These are phyloP conservation scores for Quercus parvula DNA, from an alignment of 306 rosid genomes.

Conservation along the genomic window DNA sequence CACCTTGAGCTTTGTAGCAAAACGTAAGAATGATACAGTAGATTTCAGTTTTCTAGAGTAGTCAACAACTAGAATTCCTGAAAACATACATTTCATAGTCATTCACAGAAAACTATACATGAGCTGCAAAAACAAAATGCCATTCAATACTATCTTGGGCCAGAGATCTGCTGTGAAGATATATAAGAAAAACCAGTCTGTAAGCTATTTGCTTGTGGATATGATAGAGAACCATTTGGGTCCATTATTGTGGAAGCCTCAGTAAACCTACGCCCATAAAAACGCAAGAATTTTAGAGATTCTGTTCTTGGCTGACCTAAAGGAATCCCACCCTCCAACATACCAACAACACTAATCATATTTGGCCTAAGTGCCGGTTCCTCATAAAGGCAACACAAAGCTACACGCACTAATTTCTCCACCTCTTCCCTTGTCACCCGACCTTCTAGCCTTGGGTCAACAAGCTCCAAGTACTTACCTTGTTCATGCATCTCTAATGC, in stretches of 20 bases:
- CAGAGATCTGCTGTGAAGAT: slow-evolving; percentile 80
- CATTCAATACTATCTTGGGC: slow-evolving; percentile 66
- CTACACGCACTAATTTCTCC: slow-evolving; percentile 65
- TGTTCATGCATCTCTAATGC: slow-evolving; percentile 93
- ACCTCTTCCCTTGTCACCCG: slow-evolving; percentile 62
- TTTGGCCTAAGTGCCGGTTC: slow-evolving; percentile 78
- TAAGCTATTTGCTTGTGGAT: slow-evolving; percentile 34
- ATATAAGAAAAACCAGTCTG: slow-evolving; percentile 46
- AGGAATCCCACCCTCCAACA: slow-evolving; percentile 80
- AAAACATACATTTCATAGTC: slow-evolving; percentile 8
- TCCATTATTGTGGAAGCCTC: slow-evolving; percentile 68
- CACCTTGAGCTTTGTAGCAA: slow-evolving; percentile 2
- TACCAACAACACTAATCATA: slow-evolving; percentile 70
- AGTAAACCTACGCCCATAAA: slow-evolving; percentile 69
- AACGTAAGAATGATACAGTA: slow-evolving; percentile 2
- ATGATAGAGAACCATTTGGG: slow-evolving; percentile 14
- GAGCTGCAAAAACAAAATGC: background rate
- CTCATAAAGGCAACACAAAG: slow-evolving; percentile 88
- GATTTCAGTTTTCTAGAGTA: background rate
- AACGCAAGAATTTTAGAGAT: slow-evolving; percentile 71
- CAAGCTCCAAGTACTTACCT: slow-evolving; percentile 67
- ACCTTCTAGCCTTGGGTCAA: slow-evolving; percentile 67
- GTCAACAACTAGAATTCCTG: background rate
- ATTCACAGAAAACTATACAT: slow-evolving; percentile 19
- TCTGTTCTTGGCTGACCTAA: slow-evolving; percentile 63